phyloP scores from a whole-genome alignment of 495 filamentous ascomycete species.

The Cladorrhinum samala region DNA sequence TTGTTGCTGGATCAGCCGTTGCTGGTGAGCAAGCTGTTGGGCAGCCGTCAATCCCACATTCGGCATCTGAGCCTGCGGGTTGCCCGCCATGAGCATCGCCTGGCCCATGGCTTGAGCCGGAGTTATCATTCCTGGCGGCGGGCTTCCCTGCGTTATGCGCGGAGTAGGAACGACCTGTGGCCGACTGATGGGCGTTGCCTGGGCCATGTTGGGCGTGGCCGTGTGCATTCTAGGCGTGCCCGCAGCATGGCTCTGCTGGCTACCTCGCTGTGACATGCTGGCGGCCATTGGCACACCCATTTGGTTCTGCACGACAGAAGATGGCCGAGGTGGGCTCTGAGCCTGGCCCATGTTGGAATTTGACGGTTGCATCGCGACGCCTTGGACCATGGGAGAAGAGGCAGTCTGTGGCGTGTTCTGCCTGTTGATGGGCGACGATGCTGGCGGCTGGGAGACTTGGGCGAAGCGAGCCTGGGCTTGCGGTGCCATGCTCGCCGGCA shows the following conservation, averaged over 20 bases:
- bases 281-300: conserved; percentile 57
- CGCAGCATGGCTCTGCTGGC: conserved; percentile 70
- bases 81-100: conserved; percentile 35
- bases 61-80: conserved; percentile 37
- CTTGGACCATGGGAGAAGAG: conserved; percentile 69
- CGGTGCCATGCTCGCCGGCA: conserved; percentile 40
- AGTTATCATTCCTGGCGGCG: conserved; percentile 52
- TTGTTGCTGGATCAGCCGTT: conserved; percentile 47
- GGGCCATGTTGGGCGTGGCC: conserved; percentile 70
- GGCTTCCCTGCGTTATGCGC: conserved; percentile 66
- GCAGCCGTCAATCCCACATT: conserved; percentile 11
- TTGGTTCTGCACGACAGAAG: conserved; percentile 69
- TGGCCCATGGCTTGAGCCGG: conserved; percentile 46
- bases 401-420: conserved; percentile 72
- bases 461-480: conserved; percentile 53
- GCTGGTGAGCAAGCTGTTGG: conserved; percentile 46
- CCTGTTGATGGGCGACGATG: conserved; percentile 72
- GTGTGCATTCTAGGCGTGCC: conserved; percentile 78
- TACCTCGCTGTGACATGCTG: conserved; percentile 69
- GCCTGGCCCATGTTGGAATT: conserved; percentile 62
- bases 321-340: conserved; percentile 67
- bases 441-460: conserved; percentile 60
- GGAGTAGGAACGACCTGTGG: conserved; percentile 61
- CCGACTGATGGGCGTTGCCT: conserved; percentile 64
- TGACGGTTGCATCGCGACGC: conserved; percentile 72